Percentiles rank a stretch among this genome's conserved stretches.
These are phyloP conservation scores for Gossypium turneri DNA, from an alignment of 345 rosid species.

Conservation along the genomic window DNA sequence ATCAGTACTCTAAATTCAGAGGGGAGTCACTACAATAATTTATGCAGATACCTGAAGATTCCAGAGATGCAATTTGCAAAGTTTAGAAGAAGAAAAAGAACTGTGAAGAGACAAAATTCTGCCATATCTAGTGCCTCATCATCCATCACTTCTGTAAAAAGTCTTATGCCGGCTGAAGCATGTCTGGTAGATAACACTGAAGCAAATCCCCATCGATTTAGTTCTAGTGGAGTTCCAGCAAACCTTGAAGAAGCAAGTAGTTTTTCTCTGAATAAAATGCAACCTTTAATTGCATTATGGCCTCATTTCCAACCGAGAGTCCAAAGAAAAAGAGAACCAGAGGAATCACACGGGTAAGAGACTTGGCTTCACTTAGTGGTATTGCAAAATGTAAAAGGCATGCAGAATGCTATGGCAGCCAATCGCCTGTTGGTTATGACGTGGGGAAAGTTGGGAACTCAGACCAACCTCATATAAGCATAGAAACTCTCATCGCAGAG, in stretches of 20 bases:
- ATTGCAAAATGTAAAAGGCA: constrained; percentile 19
- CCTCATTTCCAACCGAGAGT: constrained; percentile 29
- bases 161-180: constrained; percentile 17
- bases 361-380: constrained; percentile 41
- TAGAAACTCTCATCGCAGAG: constrained; percentile 34
- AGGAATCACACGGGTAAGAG: constrained; percentile 40
- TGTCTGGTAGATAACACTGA: constrained; percentile 11
- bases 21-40: constrained; percentile 37
- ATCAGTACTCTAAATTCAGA: constrained; percentile 25
- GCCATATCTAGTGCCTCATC: constrained; percentile 32
- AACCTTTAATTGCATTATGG: constrained; percentile 25
- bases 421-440: constrained; percentile 16
- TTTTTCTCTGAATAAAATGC: constrained; percentile 27
- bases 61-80: constrained; percentile 28
- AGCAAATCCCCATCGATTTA: constrained; percentile 13
- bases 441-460: constrained; percentile 18
- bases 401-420: constrained; percentile 20
- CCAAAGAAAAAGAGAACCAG: constrained; percentile 53
- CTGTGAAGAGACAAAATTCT: constrained; percentile 37
- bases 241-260: constrained; percentile 23
- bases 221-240: constrained; percentile 20
- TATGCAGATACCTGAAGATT: constrained; percentile 28
- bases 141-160: constrained; percentile 20
- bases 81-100: constrained; percentile 42
- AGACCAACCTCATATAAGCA: constrained; percentile 25